These are phyloP conservation scores for Paralagenidium karlingii DNA, from an alignment of 352 stramenopile species.

Conservation along the genomic window DNA sequence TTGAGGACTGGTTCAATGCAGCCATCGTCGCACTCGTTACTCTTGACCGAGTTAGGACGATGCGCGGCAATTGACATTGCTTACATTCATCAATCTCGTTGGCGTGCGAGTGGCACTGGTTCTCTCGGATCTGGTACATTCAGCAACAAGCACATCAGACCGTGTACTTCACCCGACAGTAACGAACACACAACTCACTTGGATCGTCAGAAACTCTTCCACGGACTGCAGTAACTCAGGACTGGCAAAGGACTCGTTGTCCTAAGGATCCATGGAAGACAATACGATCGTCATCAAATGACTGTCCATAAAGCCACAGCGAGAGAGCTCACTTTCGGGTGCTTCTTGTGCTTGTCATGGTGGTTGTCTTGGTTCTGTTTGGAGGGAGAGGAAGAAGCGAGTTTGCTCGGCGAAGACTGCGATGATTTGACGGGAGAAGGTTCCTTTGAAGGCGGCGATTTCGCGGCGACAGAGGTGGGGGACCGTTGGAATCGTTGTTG, in stretches of 20 bases:
- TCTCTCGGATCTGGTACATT: slow-evolving; percentile 23
- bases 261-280: too few relatives aligned
- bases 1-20: slow-evolving; percentile 12
- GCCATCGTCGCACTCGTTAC: background rate
- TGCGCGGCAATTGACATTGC: background rate
- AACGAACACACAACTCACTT: slow-evolving; percentile 8
- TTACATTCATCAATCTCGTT: slow-evolving; percentile 48
- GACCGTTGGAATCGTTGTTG: too few relatives aligned
- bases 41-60: background rate
- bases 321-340: too few relatives aligned
- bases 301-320: too few relatives aligned
- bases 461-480: too few relatives aligned
- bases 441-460: too few relatives aligned
- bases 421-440: too few relatives aligned
- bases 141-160: background rate
- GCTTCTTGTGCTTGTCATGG: too few relatives aligned
- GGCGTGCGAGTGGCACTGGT: slow-evolving; percentile 30
- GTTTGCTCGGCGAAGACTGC: too few relatives aligned
- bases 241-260: slow-evolving; percentile 13
- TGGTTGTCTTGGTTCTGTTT: too few relatives aligned
- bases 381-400: too few relatives aligned
- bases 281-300: too few relatives aligned
- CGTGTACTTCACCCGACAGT: background rate
- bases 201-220: slow-evolving; percentile 17
- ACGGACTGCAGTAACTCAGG: slow-evolving; percentile 14